Evolutionary conservation across 2,329 filamentous ascomycete genomes (phyloP), one percentile per base, ranked within the genome.

Genomic region (Phialemoniopsis sp.): DNA sequence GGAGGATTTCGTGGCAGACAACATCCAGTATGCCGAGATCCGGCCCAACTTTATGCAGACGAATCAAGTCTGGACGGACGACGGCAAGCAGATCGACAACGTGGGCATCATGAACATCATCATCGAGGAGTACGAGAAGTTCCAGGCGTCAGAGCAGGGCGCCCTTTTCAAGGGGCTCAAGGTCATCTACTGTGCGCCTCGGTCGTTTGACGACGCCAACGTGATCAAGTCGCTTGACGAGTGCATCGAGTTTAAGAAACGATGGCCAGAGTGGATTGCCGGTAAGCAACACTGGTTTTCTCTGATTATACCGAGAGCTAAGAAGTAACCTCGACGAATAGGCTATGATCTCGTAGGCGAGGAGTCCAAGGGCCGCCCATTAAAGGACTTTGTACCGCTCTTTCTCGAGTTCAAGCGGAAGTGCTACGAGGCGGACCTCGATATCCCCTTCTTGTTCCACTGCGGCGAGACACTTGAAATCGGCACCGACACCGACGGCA

Each of bases 371-470:
- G 81, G 81, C 32, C 53, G 68, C 8, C 79, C 84, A 8, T 70
- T 84, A 4, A 71, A 66, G 33, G 68, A 73, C 38, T 80, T 78
- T 40, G 59, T 76, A 1, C 50, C 58, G 0, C 67, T 82, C 44
- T 68, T 87, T 7, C 59, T 81, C 4, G 63, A 66, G 2, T 85
- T 86, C 52, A 62, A 69, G 38, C 50, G 64, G 21, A 60, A 67
- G 1, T 87, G 82, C 59, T 52, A 60, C 6, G 41, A 47, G 2
- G 55, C 66, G 1, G 50, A 53, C 1, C 43, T 84, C 4, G 68
- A 79, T 0, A 84, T 89, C 3, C 85, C 85, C 0, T 87, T 88
- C 52, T 65, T 89, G 30, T 86, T 89, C 52, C 85, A 89, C 60
- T 87, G 85, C 46, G 85, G 85, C 17, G 85, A 89, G 62, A 87